These are phyloP conservation scores for Scleroderma citrinum DNA, from an alignment of 768 basidiomycete species.

Conservation along the genomic window DNA sequence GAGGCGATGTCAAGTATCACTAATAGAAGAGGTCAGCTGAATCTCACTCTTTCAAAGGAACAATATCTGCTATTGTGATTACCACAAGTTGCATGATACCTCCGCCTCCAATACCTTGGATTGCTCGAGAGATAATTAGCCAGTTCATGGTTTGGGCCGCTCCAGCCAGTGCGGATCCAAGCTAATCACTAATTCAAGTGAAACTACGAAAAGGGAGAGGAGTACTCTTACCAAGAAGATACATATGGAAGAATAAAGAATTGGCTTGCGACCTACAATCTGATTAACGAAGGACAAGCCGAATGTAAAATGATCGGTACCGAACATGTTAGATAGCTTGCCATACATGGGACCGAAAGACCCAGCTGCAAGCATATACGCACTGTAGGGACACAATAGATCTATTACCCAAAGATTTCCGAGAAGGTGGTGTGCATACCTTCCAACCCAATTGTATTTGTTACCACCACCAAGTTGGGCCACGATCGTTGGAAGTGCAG, in stretches of 20 bases:
- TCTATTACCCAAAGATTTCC: background rate
- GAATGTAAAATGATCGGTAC: slow-evolving; percentile 28
- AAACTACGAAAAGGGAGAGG: background rate
- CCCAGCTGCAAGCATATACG: slow-evolving; percentile 67
- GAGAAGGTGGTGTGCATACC: slow-evolving; percentile 32
- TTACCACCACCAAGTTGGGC: slow-evolving; percentile 55
- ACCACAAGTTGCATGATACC: slow-evolving; percentile 73
- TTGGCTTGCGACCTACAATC: slow-evolving; percentile 54
- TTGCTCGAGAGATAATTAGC: slow-evolving; percentile 69
- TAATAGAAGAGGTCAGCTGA: background rate
- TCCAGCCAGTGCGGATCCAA: slow-evolving; percentile 78
- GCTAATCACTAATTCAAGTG: slow-evolving; percentile 29
- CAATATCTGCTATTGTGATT: slow-evolving; percentile 80
- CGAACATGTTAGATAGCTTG: slow-evolving; percentile 62
- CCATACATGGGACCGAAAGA: slow-evolving; percentile 71
- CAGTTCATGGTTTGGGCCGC: slow-evolving; percentile 74
- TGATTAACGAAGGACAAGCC: slow-evolving; percentile 9
- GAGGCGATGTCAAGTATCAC: background rate
- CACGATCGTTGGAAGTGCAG: slow-evolving; percentile 71
- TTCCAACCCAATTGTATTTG: slow-evolving; percentile 70
- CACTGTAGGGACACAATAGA: slow-evolving; percentile 33
- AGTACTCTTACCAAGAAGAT: slow-evolving; percentile 58
- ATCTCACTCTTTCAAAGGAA: slow-evolving; percentile 70
- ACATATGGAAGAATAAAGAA: slow-evolving; percentile 59
- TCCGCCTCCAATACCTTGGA: slow-evolving; percentile 82